phyloP scores from a whole-genome alignment of 2,329 filamentous ascomycete species.

The Colletotrichum eleusines region DNA sequence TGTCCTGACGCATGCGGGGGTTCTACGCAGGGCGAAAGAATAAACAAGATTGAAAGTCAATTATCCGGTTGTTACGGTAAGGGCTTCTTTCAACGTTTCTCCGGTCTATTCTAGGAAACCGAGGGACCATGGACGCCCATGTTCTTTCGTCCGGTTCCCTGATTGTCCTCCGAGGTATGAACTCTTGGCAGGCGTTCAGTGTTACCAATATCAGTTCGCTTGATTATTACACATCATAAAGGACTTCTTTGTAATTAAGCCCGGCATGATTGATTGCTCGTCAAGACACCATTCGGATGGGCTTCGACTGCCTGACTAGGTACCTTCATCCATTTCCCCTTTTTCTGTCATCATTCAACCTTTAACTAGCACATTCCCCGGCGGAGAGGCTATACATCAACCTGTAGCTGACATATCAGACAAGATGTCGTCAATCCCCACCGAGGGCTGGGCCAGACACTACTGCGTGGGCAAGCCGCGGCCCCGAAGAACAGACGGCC shows the following conservation, averaged over 20 bases:
- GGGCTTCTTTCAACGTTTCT: background rate
- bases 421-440: constrained; percentile 2
- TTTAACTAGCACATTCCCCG: background rate
- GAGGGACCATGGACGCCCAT: background rate
- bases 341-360: background rate
- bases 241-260: background rate
- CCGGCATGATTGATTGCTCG: background rate
- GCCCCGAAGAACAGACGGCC: constrained; percentile 4
- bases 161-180: background rate
- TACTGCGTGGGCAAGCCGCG: constrained; percentile 19
- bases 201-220: too few species aligned
- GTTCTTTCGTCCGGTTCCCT: background rate
- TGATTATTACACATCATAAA: background rate
- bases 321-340: background rate
- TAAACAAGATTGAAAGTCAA: background rate
- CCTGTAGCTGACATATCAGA: too few species aligned
- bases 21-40: too few species aligned
- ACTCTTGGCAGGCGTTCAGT: too few species aligned
- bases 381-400: background rate
- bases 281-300: background rate
- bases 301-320: background rate
- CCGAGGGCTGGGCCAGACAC: background rate
- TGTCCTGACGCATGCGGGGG: background rate
- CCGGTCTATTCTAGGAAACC: background rate
- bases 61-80: background rate